Evolutionary conservation across 352 stramenopile genomes (phyloP).

Genomic region (Lagenidium sp.): DNA sequence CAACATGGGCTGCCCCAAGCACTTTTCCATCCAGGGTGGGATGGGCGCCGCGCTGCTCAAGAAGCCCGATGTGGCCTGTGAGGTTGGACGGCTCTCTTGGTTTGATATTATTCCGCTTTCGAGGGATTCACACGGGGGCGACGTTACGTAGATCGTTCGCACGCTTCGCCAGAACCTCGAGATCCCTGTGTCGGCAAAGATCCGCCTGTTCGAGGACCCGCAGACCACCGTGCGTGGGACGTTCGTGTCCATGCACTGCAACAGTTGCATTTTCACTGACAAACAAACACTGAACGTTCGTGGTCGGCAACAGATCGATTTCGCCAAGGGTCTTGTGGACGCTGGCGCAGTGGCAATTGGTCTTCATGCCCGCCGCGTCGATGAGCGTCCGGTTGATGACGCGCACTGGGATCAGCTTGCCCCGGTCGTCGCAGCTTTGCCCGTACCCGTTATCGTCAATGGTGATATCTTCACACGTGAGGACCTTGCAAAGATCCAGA

Average conservation of each 20-base stretch:
- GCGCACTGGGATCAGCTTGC: slow-evolving; percentile 65
- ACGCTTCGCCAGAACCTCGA: slow-evolving; percentile 71
- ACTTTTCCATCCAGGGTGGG: slow-evolving; percentile 88
- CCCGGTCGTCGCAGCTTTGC: slow-evolving; percentile 57
- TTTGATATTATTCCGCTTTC: not conserved
- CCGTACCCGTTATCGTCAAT: slow-evolving; percentile 81
- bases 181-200: slow-evolving; percentile 86
- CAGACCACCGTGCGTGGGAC: slow-evolving; percentile 59
- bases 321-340: slow-evolving; percentile 49
- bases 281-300: not conserved
- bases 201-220: slow-evolving; percentile 60
- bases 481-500: slow-evolving; percentile 50
- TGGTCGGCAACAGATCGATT: slow-evolving; percentile 37
- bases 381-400: slow-evolving; percentile 58
- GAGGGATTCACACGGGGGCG: too few species aligned
- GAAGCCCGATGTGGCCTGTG: slow-evolving; percentile 81
- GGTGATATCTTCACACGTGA: slow-evolving; percentile 81
- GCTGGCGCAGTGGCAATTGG: slow-evolving; percentile 61
- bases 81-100: slow-evolving; percentile 18
- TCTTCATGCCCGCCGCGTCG: slow-evolving; percentile 52
- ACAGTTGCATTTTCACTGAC: too few species aligned
- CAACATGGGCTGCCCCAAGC: slow-evolving; percentile 94
- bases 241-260: too few species aligned
- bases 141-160: slow-evolving; percentile 76
- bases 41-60: slow-evolving; percentile 89